Conservation (phyloP, 495 filamentous ascomycete genomes). For the Penicillium nucicola region DNA sequence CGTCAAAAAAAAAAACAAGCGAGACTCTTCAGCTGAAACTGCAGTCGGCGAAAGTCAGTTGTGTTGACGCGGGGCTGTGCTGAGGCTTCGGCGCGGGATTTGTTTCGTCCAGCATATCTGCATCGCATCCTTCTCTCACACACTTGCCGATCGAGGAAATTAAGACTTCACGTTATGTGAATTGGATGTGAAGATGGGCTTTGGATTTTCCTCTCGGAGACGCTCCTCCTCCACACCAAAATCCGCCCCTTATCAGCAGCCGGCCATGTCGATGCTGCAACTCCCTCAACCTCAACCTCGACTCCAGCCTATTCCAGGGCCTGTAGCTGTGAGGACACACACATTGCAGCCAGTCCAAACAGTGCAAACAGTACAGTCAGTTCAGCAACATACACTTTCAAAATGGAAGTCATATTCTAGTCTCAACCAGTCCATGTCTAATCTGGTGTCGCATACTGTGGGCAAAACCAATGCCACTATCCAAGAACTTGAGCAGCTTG, state of each 20-base stretch:
- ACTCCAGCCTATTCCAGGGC: not conserved
- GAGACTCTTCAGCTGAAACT: not conserved
- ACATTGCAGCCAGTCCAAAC: too few relatives aligned
- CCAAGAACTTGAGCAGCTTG: slow-evolving; percentile 12
- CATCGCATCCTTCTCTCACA: not conserved
- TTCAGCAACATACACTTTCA: not conserved
- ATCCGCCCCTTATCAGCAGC: not conserved
- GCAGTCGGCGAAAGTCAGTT: not conserved
- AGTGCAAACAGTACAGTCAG: not conserved
- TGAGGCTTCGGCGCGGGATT: not conserved
- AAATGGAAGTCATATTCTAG: slow-evolving; percentile 17
- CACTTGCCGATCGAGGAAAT: too few relatives aligned
- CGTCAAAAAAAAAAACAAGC: not conserved
- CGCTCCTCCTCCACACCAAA: not conserved
- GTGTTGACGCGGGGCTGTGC: slow-evolving; percentile 2
- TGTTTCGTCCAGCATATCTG: not conserved
- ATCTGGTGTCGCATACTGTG: slow-evolving; percentile 11
- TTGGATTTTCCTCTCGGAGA: not conserved
- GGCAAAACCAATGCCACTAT: slow-evolving; percentile 20
- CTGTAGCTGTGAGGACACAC: too few relatives aligned
- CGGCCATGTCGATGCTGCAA: not conserved
- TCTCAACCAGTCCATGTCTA: slow-evolving; percentile 12
- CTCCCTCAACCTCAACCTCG: not conserved
- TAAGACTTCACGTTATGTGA: too few relatives aligned
- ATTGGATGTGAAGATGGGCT: too few relatives aligned